Evolutionary conservation across 805 yeast species (phyloP), one percentile per base, ranked within the genome.

Genomic region (Candida silvicultrix): DNA sequence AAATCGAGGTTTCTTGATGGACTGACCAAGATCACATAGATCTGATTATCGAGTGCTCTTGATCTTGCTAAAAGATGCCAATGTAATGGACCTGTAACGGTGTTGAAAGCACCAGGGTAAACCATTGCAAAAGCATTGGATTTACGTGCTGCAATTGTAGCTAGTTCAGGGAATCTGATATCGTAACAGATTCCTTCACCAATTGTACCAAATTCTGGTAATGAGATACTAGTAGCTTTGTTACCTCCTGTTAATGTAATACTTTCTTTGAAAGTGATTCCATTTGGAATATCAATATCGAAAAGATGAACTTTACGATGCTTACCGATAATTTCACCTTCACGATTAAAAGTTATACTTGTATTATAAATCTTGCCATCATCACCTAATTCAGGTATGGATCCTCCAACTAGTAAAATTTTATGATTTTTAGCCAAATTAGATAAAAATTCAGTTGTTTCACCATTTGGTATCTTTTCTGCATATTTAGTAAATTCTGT

Each of bases 211-310:
- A 83, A 77, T 28, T 45, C 59, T 16, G 57, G 57, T 22, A 58
- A 38, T 22, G 50, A 47, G 31, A 59, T 49, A 7, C 89, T 84
- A 1, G 99, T 89, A 37, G 95, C 84, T 59, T 83, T 83, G 54
- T 77, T 70, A 31, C 99, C 99, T 11, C 89, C 88, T 10, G 84
- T 75, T 49, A 94, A 71, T 2, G 90, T 80, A 40, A 74, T 73
- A 45, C 90, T 82, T 62, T 94, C 99, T 62, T 85, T 81, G 73
- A 94, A 94, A 8, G 90, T 81, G 64, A 94, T 90, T 35, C 95
- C 94, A 47, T 85, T 85, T 5, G 97, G 97, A 48, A 94, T 89
- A 53, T 89, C 95, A 49, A 92, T 87, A 61, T 92, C 98, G 58
- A 92, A 92, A 50, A 92, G 65, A 62, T 92, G 99, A 3, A 81